Conservation (phyloP, 768 basidiomycete genomes). For the Fomitopsis pulvina region DNA sequence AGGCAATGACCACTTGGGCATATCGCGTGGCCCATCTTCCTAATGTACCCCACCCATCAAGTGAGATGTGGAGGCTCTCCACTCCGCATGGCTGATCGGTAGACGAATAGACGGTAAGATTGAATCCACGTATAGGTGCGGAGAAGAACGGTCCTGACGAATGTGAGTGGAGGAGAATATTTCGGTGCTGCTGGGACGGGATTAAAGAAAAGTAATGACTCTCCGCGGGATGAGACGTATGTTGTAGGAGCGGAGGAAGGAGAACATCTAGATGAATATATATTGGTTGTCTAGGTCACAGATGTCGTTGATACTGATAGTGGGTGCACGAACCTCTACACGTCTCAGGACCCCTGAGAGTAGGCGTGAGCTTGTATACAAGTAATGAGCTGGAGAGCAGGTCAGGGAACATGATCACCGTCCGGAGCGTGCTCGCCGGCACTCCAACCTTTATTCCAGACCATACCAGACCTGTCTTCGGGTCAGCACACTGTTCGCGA, state of each 20-base stretch:
- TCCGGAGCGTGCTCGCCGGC: constrained; percentile 28
- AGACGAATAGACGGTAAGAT: constrained; percentile 54
- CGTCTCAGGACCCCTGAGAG: constrained; percentile 8
- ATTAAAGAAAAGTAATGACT: constrained; percentile 61
- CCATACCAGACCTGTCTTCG: constrained; percentile 6
- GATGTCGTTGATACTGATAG: not conserved
- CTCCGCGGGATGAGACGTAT: constrained; percentile 53
- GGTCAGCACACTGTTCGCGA: not conserved
- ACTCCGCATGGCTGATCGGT: constrained; percentile 43
- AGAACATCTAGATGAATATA: constrained; percentile 35
- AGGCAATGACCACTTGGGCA: constrained; percentile 61
- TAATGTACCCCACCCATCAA: constrained; percentile 69
- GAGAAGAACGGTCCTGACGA: constrained; percentile 56
- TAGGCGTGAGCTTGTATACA: constrained; percentile 51
- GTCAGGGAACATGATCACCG: constrained; percentile 44
- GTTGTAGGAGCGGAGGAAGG: constrained; percentile 60
- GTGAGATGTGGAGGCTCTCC: constrained; percentile 37
- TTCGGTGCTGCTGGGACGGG: constrained; percentile 20
- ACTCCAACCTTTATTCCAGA: constrained; percentile 5
- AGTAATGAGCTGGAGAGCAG: constrained; percentile 55
- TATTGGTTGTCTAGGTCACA: not conserved
- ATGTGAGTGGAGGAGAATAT: constrained; percentile 63
- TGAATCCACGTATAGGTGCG: constrained; percentile 31
- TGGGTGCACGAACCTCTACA: constrained; percentile 25
- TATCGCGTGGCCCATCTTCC: constrained; percentile 72